Evolutionary conservation across 2,329 filamentous ascomycete genomes (phyloP), one percentile per base, ranked within the genome.

Genomic region (Elsinoe fawcettii): DNA sequence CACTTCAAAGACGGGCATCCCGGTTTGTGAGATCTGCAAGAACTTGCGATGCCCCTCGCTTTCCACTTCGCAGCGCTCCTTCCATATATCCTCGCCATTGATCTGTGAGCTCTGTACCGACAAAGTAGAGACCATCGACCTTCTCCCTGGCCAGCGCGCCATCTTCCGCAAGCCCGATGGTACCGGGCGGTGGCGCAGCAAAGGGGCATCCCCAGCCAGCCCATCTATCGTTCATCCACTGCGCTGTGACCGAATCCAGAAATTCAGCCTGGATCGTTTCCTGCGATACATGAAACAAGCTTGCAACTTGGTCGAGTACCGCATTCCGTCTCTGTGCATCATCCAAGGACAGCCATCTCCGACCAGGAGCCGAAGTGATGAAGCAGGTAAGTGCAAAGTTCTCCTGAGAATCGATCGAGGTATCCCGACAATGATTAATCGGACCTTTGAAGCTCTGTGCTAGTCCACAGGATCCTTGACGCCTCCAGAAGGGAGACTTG

Each of bases 1-100:
- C n/a, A n/a, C n/a, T n/a, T 44, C n/a, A 49, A 6, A 49, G 44
- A n/a, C n/a, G 44, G 7, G 23, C 23, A 7, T 32, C 8, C 5
- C 16, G 20, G 23, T 20, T 16, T 9, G 11, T 16, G 5, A 49
- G 14, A 49, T 30, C 23, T 23, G 20, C 9, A 3, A 49, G 44
- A 7, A 30, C 22, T 18, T 49, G 44, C 6, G 22, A 32, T 27
- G 44, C 78, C 1, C 70, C 80, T 12, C 75, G 66, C 58, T 79
- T 70, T 1, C 80, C 80, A 51, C 70, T 74, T 5, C 74, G 62
- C 9, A 82, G 67, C 0, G 80, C 80, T 1, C 80, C 80, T 59
- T 83, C 80, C 77, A 83, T 81, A 63, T 81, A 82, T 0, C 80
- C 79, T 56, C 76, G 78, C 79, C 79, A 82, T 58, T 77, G 73